Percentiles rank a stretch among this genome's conserved stretches.
These are phyloP conservation scores for Xylariaceae sp. DNA, from an alignment of 2,329 filamentous ascomycete genomes.

Conservation along the genomic window DNA sequence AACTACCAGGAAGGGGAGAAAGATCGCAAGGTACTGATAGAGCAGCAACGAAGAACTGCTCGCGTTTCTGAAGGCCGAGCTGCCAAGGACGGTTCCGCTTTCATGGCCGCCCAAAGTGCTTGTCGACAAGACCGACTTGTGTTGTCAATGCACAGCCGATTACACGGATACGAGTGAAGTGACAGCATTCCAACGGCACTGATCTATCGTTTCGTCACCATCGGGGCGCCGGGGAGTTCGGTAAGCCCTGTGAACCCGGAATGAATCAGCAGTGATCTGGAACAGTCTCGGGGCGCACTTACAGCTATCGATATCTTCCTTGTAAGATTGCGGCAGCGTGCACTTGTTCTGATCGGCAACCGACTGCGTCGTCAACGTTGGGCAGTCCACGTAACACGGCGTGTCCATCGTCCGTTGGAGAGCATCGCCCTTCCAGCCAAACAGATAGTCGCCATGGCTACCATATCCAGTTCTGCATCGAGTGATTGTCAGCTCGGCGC, in stretches of 20 bases:
- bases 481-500: not conserved
- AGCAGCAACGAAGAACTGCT: constrained; percentile 79
- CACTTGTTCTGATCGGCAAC: constrained; percentile 32
- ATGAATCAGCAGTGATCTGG: constrained; percentile 1
- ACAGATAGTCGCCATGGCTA: constrained; percentile 36
- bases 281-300: constrained; percentile 13
- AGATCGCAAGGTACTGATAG: constrained; percentile 69
- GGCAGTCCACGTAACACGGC: constrained; percentile 32
- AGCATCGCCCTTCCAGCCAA: constrained; percentile 39
- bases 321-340: constrained; percentile 25
- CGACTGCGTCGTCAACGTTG: constrained; percentile 29
- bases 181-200: no score
- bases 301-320: constrained; percentile 33
- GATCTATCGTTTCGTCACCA: constrained; percentile 15
- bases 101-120: constrained; percentile 43
- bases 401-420: constrained; percentile 33
- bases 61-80: constrained; percentile 78
- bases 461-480: constrained; percentile 30
- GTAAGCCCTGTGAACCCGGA: constrained; percentile 15
- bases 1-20: constrained; percentile 64
- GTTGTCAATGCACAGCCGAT: no score
- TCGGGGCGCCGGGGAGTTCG: constrained; percentile 20
- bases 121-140: constrained; percentile 19
- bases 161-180: no score
- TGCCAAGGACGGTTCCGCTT: constrained; percentile 72